These are phyloP conservation scores for Oemleria cerasiformis DNA, from an alignment of 306 rosid genomes.

Conservation along the genomic window DNA sequence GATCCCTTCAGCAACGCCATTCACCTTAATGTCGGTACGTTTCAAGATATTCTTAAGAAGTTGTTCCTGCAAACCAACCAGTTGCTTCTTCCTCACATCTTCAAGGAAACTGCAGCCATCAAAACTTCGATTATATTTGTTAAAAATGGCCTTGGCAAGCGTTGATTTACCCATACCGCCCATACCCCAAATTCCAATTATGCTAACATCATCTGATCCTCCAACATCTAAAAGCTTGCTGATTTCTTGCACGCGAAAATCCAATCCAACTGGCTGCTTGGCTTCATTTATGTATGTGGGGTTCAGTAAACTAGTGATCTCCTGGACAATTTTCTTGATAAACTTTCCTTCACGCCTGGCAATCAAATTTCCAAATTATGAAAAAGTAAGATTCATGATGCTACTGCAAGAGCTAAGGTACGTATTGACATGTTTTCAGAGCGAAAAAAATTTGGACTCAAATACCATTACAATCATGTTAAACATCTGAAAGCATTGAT, in stretches of 20 bases:
- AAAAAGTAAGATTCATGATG: background rate
- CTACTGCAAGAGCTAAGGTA: background rate
- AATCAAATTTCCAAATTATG: background rate
- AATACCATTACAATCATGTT: no score
- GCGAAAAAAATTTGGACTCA: no score
- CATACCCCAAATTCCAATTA: no score
- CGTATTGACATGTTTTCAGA: background rate
- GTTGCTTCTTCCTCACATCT: constrained; percentile 2
- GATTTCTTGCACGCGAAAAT: no score
- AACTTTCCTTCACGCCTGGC: background rate
- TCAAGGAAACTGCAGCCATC: constrained; percentile 6
- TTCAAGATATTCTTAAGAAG: background rate
- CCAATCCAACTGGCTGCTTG: background rate
- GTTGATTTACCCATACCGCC: no score
- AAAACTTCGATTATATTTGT: background rate
- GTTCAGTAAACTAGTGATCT: background rate
- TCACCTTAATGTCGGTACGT: background rate
- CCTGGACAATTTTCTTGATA: background rate
- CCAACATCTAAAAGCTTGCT: no score
- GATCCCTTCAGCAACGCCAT: background rate
- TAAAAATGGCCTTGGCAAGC: no score
- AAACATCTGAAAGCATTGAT: no score
- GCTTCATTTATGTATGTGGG: background rate
- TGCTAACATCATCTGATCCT: no score
- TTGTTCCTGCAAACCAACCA: constrained; percentile 6